Percentiles rank a stretch among this genome's conserved stretches.
These are phyloP conservation scores for Citeromyces hawaiiensis DNA, from an alignment of 1,139 yeast species.

Conservation along the genomic window DNA sequence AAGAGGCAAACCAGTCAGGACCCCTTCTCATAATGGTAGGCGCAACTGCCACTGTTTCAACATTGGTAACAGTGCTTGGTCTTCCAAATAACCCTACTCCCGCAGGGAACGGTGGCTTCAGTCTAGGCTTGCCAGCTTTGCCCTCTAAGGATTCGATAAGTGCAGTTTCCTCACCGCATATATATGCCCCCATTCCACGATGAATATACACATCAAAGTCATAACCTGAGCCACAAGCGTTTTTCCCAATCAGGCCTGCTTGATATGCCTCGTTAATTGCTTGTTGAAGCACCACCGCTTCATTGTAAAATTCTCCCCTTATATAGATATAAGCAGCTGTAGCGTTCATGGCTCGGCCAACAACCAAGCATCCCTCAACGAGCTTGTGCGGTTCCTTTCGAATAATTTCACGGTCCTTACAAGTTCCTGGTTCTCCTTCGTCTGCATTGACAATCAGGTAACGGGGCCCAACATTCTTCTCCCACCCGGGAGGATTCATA, in stretches of 20 bases:
- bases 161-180: conserved; percentile 88
- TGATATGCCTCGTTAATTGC: conserved; percentile 82
- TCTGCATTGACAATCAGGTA: conserved; percentile 83
- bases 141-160: conserved; percentile 81
- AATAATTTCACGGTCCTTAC: conserved; percentile 82
- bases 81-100: conserved; percentile 87
- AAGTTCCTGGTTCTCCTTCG: conserved; percentile 91
- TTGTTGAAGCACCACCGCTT: conserved; percentile 53
- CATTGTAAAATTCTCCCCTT: conserved; percentile 81
- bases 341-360: conserved; percentile 88
- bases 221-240: conserved; percentile 81
- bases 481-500: conserved; percentile 95
- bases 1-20: conserved; percentile 70
- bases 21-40: conserved; percentile 85
- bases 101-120: conserved; percentile 91
- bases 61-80: conserved; percentile 82
- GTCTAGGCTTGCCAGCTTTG: conserved; percentile 84
- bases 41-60: conserved; percentile 80
- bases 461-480: conserved; percentile 73
- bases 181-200: conserved; percentile 86
- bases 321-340: conserved; percentile 85
- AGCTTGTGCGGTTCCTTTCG: conserved; percentile 85
- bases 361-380: conserved; percentile 75
- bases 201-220: conserved; percentile 72
- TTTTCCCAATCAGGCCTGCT: conserved; percentile 67